Base-by-base conservation (phyloP, 148 eudicot species). In the Fallopia convolvulus region DNA sequence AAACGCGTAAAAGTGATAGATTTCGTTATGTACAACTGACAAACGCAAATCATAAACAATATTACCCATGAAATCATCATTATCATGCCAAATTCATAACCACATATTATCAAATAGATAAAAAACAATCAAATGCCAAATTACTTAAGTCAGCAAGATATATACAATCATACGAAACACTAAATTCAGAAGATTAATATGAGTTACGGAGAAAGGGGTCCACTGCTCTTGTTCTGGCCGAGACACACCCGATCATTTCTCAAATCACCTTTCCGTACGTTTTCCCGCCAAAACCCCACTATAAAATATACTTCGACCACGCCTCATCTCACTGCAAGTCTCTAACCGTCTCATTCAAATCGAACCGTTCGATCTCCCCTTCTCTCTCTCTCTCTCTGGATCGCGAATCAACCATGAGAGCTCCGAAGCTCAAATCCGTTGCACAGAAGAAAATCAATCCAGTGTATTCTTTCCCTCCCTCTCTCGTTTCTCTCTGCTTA, bases 381-480 rank as follows among this genome's bases (percentile, higher is more conserved):
- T 44, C 18, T 55, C 26, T 55, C 26, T 55, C 58, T 52, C 26
- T 9, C 10, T 55, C 61, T 55, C 26, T 55, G 26, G 61, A 55
- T 20, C 26, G 61, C 61, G 61, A 55, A 55, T 55, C 61, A 21
- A 55, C 61, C 61, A 55, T 55, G 61, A 55, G 61, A 55, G 61
- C 61, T 55, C 61, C 61, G 21, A 55, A 55, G 10, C 61, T n/a
- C 26, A 55, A 55, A 55, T 55, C 61, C 61, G 26, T 55, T 55
- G 61, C 61, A 20, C 61, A 55, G 61, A 55, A 55, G 61, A 55
- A 55, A 20, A 55, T 55, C 61, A 20, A 55, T 55, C 60, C 60
- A 55, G 60, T 5, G 61, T 55, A 55, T n/a, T 18, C 61, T 55
- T 20, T 21, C 10, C 23, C 61, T n/a, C 61, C 61, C 61, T 55